Base-by-base conservation (phyloP, 108 stramenopile genomes). In the Nitzschia sp. region DNA sequence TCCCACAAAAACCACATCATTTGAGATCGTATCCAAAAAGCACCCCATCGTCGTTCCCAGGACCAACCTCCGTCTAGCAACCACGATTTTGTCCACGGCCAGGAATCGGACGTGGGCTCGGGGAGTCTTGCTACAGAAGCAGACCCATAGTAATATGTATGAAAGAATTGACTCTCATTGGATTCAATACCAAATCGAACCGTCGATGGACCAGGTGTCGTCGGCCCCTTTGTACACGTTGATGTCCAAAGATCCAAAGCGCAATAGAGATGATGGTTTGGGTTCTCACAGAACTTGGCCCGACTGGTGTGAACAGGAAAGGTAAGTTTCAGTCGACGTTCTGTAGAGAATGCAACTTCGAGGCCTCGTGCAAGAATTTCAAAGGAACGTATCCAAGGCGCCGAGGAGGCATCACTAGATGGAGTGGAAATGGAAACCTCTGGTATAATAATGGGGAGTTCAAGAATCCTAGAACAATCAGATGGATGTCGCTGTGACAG, bases 51-150 rank as follows among this genome's bases (percentile, higher is more conserved):
- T 38, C 61, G 41, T 19, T 62, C 61, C 61, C 43, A 46, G 21
- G 61, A 14, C 22, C 42, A 24, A 11, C 61, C 61, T 7, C 14
- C 41, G 43, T 62, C 61, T 5, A 62, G 11, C 61, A 62, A 38
- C 61, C 61, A 62, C 0, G 61, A 44, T 24, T 62, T 62, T 41
- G 61, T 41, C 61, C 61, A 62, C 15, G 61, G 41, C 57, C 57
- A 58, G n/a, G 3, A 12, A 34, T 34, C 29, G 3, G 29, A 34
- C 3, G 6, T 62, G 10, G 22, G 19, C 10, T 43, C 40, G 15
- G 43, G 43, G 15, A 62, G 43, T 22, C 19, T n/a, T 37, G 22
- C 61, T 10, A 44, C 61, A 2, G n/a, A 11, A 15, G 42, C 43
- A 2, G 43, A 7, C 8, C 61, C 61, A 44, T 62, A 62, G 22